Conservation (phyloP, 192 early-diverging fungal genomes). For the Backusella liffmaniae region DNA sequence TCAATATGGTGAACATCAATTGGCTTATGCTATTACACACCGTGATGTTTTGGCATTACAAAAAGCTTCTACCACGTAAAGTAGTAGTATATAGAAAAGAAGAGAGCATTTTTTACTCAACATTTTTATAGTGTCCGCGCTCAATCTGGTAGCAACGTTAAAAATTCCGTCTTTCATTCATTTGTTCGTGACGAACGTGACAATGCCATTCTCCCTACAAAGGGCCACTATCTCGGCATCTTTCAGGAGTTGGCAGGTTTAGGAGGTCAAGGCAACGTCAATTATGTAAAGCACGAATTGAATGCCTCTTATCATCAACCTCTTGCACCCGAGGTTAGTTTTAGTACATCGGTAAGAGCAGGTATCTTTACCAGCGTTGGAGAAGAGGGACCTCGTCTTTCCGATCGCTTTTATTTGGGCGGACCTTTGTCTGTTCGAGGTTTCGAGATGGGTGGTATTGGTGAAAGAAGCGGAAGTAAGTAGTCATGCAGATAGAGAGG, state of each 20-base stretch:
- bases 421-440: slow-evolving; percentile 86
- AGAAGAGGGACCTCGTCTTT: slow-evolving; percentile 54
- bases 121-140: neutral
- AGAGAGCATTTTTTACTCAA: no score
- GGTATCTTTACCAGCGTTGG: slow-evolving; percentile 69
- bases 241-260: slow-evolving; percentile 77
- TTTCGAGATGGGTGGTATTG: slow-evolving; percentile 85
- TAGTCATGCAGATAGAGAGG: neutral
- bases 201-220: slow-evolving; percentile 71
- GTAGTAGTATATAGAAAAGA: no score
- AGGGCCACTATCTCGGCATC: slow-evolving; percentile 54
- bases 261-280: slow-evolving; percentile 68
- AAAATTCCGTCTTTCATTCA: slow-evolving; percentile 72
- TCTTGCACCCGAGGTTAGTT: slow-evolving; percentile 11
- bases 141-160: slow-evolving; percentile 44
- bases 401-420: slow-evolving; percentile 88
- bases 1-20: slow-evolving; percentile 8
- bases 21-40: neutral
- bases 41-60: slow-evolving; percentile 7
- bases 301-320: slow-evolving; percentile 56
- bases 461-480: slow-evolving; percentile 74
- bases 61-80: slow-evolving; percentile 6
- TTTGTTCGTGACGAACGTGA: slow-evolving; percentile 75
- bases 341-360: slow-evolving; percentile 47
- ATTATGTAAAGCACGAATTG: slow-evolving; percentile 67